A percentile compares a stretch with the other conserved stretches of the same genome.
Conservation (phyloP, 1,139 yeast species). For the Saccharomyces hybrid region DNA sequence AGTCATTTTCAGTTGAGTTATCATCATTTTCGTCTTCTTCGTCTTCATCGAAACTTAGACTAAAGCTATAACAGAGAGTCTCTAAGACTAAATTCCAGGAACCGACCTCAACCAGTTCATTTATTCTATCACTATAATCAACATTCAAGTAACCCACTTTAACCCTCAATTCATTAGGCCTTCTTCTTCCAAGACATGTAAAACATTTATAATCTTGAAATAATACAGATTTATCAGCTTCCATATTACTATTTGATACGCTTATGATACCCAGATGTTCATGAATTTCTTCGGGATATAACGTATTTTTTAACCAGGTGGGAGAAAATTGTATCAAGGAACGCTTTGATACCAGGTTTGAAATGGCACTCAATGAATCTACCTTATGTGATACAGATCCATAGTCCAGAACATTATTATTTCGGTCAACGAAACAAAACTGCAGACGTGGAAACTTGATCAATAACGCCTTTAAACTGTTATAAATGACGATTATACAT, state of each 20-base stretch:
- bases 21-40: conserved; percentile 10
- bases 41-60: conserved; percentile 27
- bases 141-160: conserved; percentile 30
- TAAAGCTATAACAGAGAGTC: conserved; percentile 26
- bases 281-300: conserved; percentile 9
- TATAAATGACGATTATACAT: conserved; percentile 12
- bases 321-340: conserved; percentile 14
- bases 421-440: conserved; percentile 17
- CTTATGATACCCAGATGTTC: conserved; percentile 19
- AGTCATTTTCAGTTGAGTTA: conserved; percentile 8
- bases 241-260: conserved; percentile 28
- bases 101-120: conserved; percentile 28
- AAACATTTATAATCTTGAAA: conserved; percentile 20
- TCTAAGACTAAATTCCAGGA: conserved; percentile 27
- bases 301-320: conserved; percentile 8
- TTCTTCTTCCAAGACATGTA: conserved; percentile 15
- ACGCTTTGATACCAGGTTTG: not conserved
- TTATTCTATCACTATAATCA: conserved; percentile 26
- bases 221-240: conserved; percentile 18
- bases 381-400: conserved; percentile 5
- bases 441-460: conserved; percentile 15
- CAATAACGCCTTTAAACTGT: conserved; percentile 23
- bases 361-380: conserved; percentile 2
- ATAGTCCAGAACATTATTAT: conserved; percentile 10
- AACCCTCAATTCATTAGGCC: conserved; percentile 26